Evolutionary conservation across 1,139 yeast genomes (phyloP).

Genomic region (Saccharomyces hybrid): DNA sequence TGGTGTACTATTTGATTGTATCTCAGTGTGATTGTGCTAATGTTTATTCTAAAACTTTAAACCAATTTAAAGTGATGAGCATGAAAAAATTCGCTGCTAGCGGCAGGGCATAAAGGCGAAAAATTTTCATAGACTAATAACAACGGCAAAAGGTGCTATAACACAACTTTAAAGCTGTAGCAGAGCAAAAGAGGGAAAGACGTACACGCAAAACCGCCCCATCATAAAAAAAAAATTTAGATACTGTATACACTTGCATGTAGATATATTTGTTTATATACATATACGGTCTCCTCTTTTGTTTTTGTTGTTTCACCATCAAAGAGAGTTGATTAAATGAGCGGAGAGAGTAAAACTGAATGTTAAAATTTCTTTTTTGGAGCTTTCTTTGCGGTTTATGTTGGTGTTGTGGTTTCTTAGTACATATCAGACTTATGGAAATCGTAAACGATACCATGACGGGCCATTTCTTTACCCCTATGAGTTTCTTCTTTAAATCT

Average conservation of each 20-base stretch:
- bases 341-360: neutral
- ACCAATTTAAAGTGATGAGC: neutral
- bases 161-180: neutral
- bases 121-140: neutral
- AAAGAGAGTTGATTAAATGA: neutral
- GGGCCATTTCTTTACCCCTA: conserved; percentile 42
- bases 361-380: neutral
- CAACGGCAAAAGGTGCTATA: neutral
- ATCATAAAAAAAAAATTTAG: neutral
- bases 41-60: neutral
- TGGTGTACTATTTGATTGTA: neutral
- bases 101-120: neutral
- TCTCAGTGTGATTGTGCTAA: neutral
- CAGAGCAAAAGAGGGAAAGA: neutral
- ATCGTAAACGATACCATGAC: conserved; percentile 52
- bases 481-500: conserved; percentile 40
- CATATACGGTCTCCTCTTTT: conserved; percentile 3
- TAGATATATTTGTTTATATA: neutral
- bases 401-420: conserved; percentile 22
- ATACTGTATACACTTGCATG: neutral
- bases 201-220: neutral
- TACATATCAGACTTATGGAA: conserved; percentile 47
- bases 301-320: neutral
- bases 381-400: neutral
- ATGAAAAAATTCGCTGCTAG: neutral